Percentiles rank a stretch among this genome's conserved stretches.
phyloP scores from a whole-genome alignment of 2,329 filamentous ascomycete genomes.

The Diaporthe sp. region DNA sequence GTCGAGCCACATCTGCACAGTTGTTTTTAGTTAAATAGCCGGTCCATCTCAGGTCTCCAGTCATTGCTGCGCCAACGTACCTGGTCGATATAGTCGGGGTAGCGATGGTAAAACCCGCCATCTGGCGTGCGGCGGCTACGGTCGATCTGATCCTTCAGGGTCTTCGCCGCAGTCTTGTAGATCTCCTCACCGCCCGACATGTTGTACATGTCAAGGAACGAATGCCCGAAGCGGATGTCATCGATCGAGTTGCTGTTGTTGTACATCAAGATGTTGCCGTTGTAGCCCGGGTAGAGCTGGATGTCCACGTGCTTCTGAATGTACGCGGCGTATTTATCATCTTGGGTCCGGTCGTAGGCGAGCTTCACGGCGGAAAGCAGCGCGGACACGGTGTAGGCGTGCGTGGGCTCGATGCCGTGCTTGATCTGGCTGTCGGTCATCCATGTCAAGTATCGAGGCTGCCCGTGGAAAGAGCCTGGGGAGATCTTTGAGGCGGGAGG shows the following conservation, averaged over 20 bases:
- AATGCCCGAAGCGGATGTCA: constrained; percentile 24
- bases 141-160: constrained; percentile 6
- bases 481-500: constrained; percentile 3
- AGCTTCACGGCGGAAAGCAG: constrained; percentile 13
- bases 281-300: constrained; percentile 5
- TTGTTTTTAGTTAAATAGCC: constrained; percentile 55
- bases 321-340: constrained; percentile 1
- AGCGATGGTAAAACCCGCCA: constrained; percentile 16
- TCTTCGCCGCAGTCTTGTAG: constrained; percentile 13
- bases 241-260: constrained; percentile 24
- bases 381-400: constrained; percentile 20
- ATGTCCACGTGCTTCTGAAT: constrained; percentile 4
- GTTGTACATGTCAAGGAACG: constrained; percentile 16
- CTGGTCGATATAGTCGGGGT: constrained; percentile 19
- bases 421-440: constrained; percentile 23
- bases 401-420: constrained; percentile 16
- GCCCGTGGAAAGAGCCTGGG: constrained; percentile 2
- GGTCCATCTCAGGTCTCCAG: constrained; percentile 46
- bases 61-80: neutral
- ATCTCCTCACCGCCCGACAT: neutral
- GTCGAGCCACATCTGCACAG: constrained; percentile 60
- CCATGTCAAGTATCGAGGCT: constrained; percentile 27
- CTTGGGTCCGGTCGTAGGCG: constrained; percentile 11
- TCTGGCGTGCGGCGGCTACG: constrained; percentile 8
- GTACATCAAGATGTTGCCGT: constrained; percentile 12